phyloP scores from a whole-genome alignment of 1,284 basidiomycete genomes.

The Naganishia sp. region DNA sequence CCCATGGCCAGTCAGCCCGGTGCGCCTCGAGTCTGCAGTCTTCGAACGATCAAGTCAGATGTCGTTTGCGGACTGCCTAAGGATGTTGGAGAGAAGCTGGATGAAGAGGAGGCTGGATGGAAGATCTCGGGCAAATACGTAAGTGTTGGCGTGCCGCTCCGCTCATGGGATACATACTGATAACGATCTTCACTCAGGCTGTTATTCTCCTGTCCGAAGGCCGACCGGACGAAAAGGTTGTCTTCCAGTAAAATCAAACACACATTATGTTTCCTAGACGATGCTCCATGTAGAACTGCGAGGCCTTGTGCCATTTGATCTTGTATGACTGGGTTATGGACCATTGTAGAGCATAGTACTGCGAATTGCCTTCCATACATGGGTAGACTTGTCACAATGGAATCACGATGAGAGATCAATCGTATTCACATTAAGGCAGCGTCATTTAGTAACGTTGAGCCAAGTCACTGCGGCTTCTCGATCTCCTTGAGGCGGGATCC shows the following conservation, averaged over 20 bases:
- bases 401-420: not conserved
- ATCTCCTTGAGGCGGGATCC: no score
- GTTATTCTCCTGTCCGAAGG: slow-evolving; percentile 82
- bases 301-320: not conserved
- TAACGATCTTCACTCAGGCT: slow-evolving; percentile 53
- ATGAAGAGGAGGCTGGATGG: slow-evolving; percentile 89
- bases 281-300: no score
- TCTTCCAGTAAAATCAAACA: slow-evolving; percentile 15
- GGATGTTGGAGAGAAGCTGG: slow-evolving; percentile 73
- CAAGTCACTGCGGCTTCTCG: no score
- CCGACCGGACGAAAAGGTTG: slow-evolving; percentile 60
- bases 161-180: slow-evolving; percentile 17
- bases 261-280: no score
- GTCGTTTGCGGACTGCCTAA: slow-evolving; percentile 66
- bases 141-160: not conserved
- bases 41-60: slow-evolving; percentile 87
- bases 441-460: no score
- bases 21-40: slow-evolving; percentile 79
- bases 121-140: slow-evolving; percentile 96
- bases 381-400: not conserved
- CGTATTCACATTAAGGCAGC: no score
- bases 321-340: slow-evolving; percentile 17
- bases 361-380: no score
- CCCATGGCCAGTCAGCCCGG: slow-evolving; percentile 87
- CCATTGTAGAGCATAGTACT: not conserved